Evolutionary conservation across 176 grass and related monocot species (phyloP), one percentile per base, ranked within the genome.

Genomic region (Zea mays): DNA sequence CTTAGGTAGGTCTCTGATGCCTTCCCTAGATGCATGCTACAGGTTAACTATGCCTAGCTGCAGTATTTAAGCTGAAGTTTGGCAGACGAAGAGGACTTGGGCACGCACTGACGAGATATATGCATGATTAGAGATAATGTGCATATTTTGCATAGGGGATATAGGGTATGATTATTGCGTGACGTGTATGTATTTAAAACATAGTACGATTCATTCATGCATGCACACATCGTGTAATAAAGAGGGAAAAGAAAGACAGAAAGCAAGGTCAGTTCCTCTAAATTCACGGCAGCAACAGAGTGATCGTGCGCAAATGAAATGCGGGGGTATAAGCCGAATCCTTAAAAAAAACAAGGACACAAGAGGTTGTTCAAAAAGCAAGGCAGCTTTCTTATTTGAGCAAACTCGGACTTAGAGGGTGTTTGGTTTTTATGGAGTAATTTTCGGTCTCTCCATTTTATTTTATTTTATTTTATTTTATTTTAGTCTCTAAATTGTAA

Each of bases 41-140:
- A n/a, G n/a, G n/a, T n/a, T n/a, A n/a, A n/a, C n/a, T 75, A 62
- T 69, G 27, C 75, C 34, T 71, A 76, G 76, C 40, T 64, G 56
- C 81, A 75, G 44, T 39, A 55, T 88, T 69, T 62, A 34, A 40
- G 71, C 49, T 71, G 65, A 84, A 84, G 81, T 80, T 88, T 41
- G 47, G 76, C 71, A 84, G 67, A 69, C 48, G 76, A 74, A 65
- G 57, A 71, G 69, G 71, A 80, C 76, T 76, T 65, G 56, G 56
- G 46, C 56, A 60, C 2, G 46, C 56, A 60, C 2, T 34, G 56
- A 33, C 20, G 9, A 60, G 3, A 64, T 27, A 27, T 27, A 27
- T 58, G 46, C 54, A 70, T 70, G 11, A 49, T 36, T 36, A 69
- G 7, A 74, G 8, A 63, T 51, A 34, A 34, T 42, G 34, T 42